phyloP scores from a whole-genome alignment of 768 basidiomycete genomes.

The Tricholoma hemisulphureum region DNA sequence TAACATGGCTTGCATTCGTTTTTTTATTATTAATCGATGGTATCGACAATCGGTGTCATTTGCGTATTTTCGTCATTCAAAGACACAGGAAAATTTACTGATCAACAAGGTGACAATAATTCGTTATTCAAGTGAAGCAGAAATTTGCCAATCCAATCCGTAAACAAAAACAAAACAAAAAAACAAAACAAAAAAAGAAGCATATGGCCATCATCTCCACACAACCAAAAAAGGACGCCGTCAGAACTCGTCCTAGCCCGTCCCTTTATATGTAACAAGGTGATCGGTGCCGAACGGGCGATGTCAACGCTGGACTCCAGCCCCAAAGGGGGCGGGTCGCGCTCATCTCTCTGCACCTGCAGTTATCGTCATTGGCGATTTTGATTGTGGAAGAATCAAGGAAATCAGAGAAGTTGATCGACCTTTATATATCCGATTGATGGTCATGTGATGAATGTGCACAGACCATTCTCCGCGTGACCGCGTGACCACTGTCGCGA shows the following conservation, averaged over 20 bases:
- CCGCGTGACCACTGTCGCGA: too few species aligned
- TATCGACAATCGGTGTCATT: too few species aligned
- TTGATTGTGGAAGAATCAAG: constrained; percentile 48
- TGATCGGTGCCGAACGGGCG: constrained; percentile 61
- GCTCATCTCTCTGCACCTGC: constrained; percentile 60
- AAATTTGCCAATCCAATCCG: too few species aligned
- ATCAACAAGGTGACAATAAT: too few species aligned
- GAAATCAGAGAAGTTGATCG: constrained; percentile 10
- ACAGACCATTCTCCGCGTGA: too few species aligned
- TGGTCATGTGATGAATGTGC: constrained; percentile 20
- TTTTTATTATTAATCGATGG: background rate
- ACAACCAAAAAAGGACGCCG: constrained; percentile 37
- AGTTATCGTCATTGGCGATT: constrained; percentile 51
- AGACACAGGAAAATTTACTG: too few species aligned
- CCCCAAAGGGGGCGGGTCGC: constrained; percentile 33
- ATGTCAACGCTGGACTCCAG: constrained; percentile 52
- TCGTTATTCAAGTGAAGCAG: too few species aligned
- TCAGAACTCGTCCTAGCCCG: constrained; percentile 53
- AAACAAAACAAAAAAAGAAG: background rate
- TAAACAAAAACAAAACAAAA: background rate
- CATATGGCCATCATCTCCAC: constrained; percentile 6
- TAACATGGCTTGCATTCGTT: background rate
- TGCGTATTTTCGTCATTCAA: too few species aligned
- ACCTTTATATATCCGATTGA: constrained; percentile 15
- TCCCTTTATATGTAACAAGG: constrained; percentile 63